Conservation (phyloP, 2,329 filamentous ascomycete species). For the Pyricularia grisea region DNA sequence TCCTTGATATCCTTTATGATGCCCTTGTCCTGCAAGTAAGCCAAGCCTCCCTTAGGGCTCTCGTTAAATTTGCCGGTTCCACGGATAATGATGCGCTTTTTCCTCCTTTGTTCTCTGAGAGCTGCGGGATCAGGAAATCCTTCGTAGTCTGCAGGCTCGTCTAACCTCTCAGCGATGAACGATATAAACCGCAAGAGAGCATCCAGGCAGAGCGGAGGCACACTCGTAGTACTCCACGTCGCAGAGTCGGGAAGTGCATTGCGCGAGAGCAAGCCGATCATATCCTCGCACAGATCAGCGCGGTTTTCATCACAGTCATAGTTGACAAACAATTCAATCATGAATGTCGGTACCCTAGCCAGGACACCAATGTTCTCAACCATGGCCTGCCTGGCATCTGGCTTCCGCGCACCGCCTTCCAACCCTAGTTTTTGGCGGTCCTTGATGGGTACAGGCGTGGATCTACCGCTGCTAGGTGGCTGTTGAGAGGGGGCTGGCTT, state of each 20-base stretch:
- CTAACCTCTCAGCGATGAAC: conserved; percentile 78
- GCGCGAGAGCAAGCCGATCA: conserved; percentile 83
- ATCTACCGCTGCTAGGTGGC: conserved; percentile 59
- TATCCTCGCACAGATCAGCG: conserved; percentile 86
- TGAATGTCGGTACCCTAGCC: conserved; percentile 85
- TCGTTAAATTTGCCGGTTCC: conserved; percentile 93
- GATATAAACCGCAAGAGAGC: conserved; percentile 85
- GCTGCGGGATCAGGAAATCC: conserved; percentile 55
- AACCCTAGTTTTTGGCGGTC: conserved; percentile 88
- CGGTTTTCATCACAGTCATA: conserved; percentile 94
- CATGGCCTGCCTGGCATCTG: conserved; percentile 95
- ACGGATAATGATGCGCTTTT: conserved; percentile 82
- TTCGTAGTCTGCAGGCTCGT: conserved; percentile 55
- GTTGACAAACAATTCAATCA: conserved; percentile 93
- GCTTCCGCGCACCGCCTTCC: conserved; percentile 84
- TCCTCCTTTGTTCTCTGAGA: conserved; percentile 63
- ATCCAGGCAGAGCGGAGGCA: conserved; percentile 88
- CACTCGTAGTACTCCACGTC: conserved; percentile 98
- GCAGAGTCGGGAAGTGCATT: conserved; percentile 96
- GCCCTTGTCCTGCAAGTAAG: conserved; percentile 74
- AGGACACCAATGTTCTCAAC: conserved; percentile 91
- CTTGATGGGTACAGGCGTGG: conserved; percentile 84
- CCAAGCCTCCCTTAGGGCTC: conserved; percentile 79
- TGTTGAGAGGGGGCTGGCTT: conserved; percentile 64
- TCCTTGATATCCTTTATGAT: conserved; percentile 72